Base-by-base conservation (phyloP, 805 yeast species). In the Saccharomycopsis microspora region DNA sequence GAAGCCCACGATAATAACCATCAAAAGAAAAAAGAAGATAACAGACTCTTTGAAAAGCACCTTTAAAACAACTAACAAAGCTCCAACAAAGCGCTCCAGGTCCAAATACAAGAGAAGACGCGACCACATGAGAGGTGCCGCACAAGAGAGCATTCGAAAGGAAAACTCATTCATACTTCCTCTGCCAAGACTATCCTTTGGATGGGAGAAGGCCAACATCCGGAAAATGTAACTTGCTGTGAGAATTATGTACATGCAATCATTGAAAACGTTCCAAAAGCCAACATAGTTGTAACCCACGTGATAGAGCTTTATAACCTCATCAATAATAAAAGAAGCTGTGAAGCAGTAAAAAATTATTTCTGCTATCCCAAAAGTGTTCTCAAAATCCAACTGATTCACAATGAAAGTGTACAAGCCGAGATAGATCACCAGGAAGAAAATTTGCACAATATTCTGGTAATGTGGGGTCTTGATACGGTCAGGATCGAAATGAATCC, bases 111-210 rank as follows among this genome's bases (percentile, higher is more conserved):
- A 69, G 48, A 87, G 65, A 44, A 87, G 66, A 44, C 96, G 71
- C 2, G 84, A 74, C 94, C 95, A 87, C 75, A 87, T 80, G 54
- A 87, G 69, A 3, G 96, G 96, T 4, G 95, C 83, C 9, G 85
- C 88, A 57, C 88, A 73, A 0, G 95, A 80, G 43, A 87, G 64
- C 3, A 85, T 61, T 52, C 94, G 67, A 60, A 79, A 85, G 0
- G 94, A 73, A 4, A 77, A 67, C 53, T 72, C 71, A 57, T 79
- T 85, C 56, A 75, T 56, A 32, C 58, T 39, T 27, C 63, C 57
- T 52, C 64, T 51, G 52, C 50, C 44, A 53, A 45, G 45, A 29
- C 46, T 40, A 31, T 43, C 43, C 43, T 5, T 30, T n/a, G n/a
- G 55, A 31, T 53, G 48, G 5, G 55, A 37, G 27, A 58, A 42